Percentiles rank a stretch among this genome's conserved stretches.
Conservation (phyloP, 345 rosid species). For the Eucalyptus viminalis region DNA sequence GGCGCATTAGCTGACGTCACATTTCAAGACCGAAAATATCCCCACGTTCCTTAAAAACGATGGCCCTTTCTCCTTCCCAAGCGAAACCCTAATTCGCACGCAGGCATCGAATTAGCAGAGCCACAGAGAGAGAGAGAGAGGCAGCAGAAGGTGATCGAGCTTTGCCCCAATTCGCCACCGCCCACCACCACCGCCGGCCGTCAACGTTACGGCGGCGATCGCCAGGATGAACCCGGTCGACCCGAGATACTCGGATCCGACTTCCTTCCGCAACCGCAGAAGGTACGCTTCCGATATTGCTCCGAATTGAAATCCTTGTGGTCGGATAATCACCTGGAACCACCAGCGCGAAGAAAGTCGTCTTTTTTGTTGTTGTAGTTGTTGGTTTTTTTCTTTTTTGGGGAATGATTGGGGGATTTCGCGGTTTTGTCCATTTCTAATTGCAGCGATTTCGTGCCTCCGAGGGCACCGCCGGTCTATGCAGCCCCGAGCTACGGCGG, state of each 20-base stretch:
- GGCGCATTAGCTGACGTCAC: neutral
- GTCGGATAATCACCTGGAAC: neutral
- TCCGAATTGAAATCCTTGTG: neutral
- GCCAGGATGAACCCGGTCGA: neutral
- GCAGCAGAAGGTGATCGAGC: neutral
- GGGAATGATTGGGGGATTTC: neutral
- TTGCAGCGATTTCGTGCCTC: neutral
- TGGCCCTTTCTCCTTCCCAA: neutral
- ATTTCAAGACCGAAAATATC: neutral
- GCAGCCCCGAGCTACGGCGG: neutral
- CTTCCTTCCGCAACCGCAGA: neutral
- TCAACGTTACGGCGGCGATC: neutral
- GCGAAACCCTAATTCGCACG: neutral
- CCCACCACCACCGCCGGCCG: neutral
- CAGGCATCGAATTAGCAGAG: neutral
- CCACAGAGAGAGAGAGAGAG: neutral
- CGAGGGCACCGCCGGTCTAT: neutral
- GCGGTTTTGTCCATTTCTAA: neutral
- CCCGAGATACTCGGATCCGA: neutral
- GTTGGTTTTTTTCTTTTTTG: too few relatives aligned
- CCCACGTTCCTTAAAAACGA: neutral
- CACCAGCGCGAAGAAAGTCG: neutral
- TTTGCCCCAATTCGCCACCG: neutral
- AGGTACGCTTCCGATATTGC: neutral
- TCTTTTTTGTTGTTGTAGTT: neutral